These are phyloP conservation scores for Boletus barrowsii DNA, from an alignment of 768 basidiomycete genomes.

Conservation along the genomic window DNA sequence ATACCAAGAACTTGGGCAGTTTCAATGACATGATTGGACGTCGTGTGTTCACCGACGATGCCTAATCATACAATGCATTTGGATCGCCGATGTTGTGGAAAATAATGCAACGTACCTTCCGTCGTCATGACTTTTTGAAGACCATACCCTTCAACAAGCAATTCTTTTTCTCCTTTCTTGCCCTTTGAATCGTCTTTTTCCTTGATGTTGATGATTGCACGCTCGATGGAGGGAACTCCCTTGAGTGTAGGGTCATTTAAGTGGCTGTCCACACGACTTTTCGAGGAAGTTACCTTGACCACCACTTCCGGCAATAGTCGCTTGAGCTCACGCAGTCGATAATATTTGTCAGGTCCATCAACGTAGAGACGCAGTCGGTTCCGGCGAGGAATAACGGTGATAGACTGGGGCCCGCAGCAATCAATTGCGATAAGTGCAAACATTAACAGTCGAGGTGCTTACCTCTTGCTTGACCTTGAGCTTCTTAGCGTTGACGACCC, in stretches of 20 bases:
- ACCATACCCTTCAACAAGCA: slow-evolving; percentile 96
- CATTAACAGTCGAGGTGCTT: neutral
- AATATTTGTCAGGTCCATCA: slow-evolving; percentile 75
- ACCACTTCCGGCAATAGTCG: slow-evolving; percentile 81
- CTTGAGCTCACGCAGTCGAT: slow-evolving; percentile 82
- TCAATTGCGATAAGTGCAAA: neutral
- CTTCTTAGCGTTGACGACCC: slow-evolving; percentile 81
- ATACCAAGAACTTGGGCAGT: slow-evolving; percentile 95
- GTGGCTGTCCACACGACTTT: neutral
- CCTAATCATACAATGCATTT: slow-evolving; percentile 44
- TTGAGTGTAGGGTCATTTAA: slow-evolving; percentile 27
- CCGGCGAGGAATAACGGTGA: slow-evolving; percentile 71
- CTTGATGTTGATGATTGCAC: slow-evolving; percentile 95
- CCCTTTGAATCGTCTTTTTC: slow-evolving; percentile 78
- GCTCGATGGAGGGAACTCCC: slow-evolving; percentile 84
- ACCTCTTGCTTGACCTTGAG: slow-evolving; percentile 91
- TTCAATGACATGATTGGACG: slow-evolving; percentile 97
- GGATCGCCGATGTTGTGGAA: neutral
- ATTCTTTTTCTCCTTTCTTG: slow-evolving; percentile 84
- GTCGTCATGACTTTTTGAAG: slow-evolving; percentile 96
- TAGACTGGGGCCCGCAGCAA: slow-evolving; percentile 47
- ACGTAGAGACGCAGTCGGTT: slow-evolving; percentile 77
- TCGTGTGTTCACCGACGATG: slow-evolving; percentile 87
- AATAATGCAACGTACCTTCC: slow-evolving; percentile 57
- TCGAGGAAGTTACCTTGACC: slow-evolving; percentile 63